A percentile compares a stretch with the other conserved stretches of the same genome.
These are phyloP conservation scores for Cladosporium colombiae DNA, from an alignment of 2,329 filamentous ascomycete species.

Conservation along the genomic window DNA sequence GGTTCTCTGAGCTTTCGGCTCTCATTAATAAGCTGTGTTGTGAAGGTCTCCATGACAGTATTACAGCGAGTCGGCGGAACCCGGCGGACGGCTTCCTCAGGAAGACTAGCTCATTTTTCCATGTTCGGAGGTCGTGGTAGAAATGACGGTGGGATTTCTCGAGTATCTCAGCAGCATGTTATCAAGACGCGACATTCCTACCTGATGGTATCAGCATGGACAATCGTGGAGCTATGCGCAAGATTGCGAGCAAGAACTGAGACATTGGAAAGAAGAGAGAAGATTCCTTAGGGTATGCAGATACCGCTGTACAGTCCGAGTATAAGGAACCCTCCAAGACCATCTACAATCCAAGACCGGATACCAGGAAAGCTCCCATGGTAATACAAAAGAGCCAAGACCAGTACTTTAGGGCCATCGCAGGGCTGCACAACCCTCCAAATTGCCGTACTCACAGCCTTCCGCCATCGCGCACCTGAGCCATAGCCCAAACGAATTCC, in stretches of 20 bases:
- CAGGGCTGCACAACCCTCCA: not conserved
- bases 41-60: too few species aligned
- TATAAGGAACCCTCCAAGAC: not conserved
- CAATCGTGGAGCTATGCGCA: not conserved
- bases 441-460: not conserved
- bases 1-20: not conserved
- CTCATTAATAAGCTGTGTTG: too few species aligned
- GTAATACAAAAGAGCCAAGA: not conserved
- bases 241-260: not conserved
- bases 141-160: not conserved
- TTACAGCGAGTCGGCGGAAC: too few species aligned
- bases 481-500: constrained; percentile 11
- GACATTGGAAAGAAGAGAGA: not conserved
- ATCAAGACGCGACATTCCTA: too few species aligned
- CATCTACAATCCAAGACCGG: not conserved
- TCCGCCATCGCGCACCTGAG: not conserved
- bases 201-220: not conserved
- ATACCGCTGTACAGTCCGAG: not conserved
- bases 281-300: not conserved
- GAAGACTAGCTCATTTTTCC: too few species aligned
- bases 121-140: too few species aligned
- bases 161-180: not conserved
- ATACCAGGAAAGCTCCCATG: not conserved
- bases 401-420: not conserved
- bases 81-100: too few species aligned